Evolutionary conservation across 208 protist genomes (phyloP).

Genomic region (Spongospora subterranea): DNA sequence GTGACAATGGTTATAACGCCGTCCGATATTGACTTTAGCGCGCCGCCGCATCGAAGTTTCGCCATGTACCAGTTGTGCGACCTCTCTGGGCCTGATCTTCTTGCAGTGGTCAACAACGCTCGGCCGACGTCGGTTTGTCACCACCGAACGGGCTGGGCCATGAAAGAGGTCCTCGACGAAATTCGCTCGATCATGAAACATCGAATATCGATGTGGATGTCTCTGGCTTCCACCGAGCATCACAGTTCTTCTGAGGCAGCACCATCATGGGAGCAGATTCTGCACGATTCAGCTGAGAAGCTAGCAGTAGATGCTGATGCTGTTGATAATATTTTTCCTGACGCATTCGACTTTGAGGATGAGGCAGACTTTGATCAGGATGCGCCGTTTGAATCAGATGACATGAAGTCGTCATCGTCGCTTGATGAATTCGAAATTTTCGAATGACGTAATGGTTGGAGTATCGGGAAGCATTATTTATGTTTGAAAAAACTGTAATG

Average conservation of each 20-base stretch:
- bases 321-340: not conserved
- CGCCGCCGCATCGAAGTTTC: constrained; percentile 16
- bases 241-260: not conserved
- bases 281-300: constrained; percentile 26
- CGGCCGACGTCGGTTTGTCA: not conserved
- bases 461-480: no score
- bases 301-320: not conserved
- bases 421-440: constrained; percentile 41
- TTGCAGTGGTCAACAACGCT: not conserved
- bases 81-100: not conserved
- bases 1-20: not conserved
- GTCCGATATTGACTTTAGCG: constrained; percentile 49
- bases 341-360: not conserved
- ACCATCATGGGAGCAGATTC: not conserved
- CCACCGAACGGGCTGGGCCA: not conserved
- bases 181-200: not conserved
- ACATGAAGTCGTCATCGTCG: no score
- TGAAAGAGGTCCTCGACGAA: not conserved
- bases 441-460: no score
- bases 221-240: not conserved
- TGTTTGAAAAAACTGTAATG: no score
- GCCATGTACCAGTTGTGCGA: constrained; percentile 34
- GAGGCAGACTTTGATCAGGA: not conserved
- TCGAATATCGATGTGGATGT: not conserved
- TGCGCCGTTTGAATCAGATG: no score